Evolutionary conservation across 805 yeast genomes (phyloP), one percentile per base, ranked within the genome.

Genomic region (Komagataella phaffii): DNA sequence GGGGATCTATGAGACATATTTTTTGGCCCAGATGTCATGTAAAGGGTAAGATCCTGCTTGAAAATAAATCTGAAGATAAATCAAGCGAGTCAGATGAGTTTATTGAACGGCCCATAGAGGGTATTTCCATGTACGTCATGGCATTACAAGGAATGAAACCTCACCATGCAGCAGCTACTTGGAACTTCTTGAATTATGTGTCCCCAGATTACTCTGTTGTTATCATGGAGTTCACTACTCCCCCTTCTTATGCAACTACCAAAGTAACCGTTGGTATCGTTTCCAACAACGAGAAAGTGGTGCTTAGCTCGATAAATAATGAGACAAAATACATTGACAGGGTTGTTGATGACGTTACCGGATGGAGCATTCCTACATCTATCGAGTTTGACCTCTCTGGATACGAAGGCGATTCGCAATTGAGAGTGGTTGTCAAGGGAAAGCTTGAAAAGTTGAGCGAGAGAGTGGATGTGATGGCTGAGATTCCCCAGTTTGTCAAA

Each of bases 141-240:
- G 99, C 99, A 6, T 71, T 88, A 58, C 99, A 93, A 72, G 98
- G 98, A 55, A 90, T 93, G 98, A 93, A 93, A 68, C 99, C 99
- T 7, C 97, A 93, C 68, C 99, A 93, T 69, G 96, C 97, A 43
- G 99, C 99, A 52, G 88, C 95, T 55, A 70, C 88, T 19, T 93
- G 99, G 99, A 93, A 91, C 69, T 93, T 93, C 65, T 69, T 87
- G 55, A 85, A 88, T 68, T 91, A 86, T 76, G 96, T 88, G 64
- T 84, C 93, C 17, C 76, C 80, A 50, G 71, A 80, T 45, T 73
- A 76, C 58, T 74, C 91, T 43, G 95, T 87, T 8, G 81, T 89
- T 17, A 77, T 86, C 57, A 93, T 93, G 96, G 97, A 93, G 68
- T 93, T 88, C 72, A 85, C 90, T 47, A 93, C 99, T 7, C 99